Evolutionary conservation across 371 early-diverging fungal genomes (phyloP).

Genomic region (Syncephalis plumigaleata): DNA sequence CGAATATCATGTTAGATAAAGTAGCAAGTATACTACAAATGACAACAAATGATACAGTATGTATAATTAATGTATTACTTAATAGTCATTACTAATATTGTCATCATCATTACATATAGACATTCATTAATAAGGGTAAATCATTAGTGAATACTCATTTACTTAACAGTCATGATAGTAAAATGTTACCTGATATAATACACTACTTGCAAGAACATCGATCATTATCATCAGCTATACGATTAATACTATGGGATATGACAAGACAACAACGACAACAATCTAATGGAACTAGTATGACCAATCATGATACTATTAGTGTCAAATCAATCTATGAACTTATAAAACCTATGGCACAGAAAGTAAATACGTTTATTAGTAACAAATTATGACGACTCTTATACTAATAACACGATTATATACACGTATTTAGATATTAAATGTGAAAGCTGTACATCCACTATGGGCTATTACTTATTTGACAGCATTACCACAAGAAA

Average conservation of each 20-base stretch:
- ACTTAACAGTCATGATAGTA: neutral
- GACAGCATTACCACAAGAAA: slow-evolving; percentile 11
- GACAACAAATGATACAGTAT: too few species aligned
- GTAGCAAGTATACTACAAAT: too few species aligned
- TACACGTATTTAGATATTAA: neutral
- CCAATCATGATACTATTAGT: neutral
- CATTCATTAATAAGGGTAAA: neutral
- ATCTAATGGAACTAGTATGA: too few species aligned
- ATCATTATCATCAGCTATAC: too few species aligned
- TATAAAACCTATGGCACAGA: too few species aligned
- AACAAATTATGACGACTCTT: neutral
- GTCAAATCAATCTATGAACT: neutral
- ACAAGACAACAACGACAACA: neutral
- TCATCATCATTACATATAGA: too few species aligned
- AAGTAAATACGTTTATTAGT: neutral
- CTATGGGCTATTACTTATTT: slow-evolving; percentile 17
- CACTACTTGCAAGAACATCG: too few species aligned
- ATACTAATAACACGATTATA: too few species aligned
- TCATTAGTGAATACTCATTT: neutral
- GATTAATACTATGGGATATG: neutral
- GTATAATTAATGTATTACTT: too few species aligned
- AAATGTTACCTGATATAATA: too few species aligned
- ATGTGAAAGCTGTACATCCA: slow-evolving; percentile 10
- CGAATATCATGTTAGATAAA: too few species aligned
- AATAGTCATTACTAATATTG: too few species aligned